Base-by-base conservation (phyloP, 1,139 yeast genomes). In the Suhomyces chickasaworum region DNA sequence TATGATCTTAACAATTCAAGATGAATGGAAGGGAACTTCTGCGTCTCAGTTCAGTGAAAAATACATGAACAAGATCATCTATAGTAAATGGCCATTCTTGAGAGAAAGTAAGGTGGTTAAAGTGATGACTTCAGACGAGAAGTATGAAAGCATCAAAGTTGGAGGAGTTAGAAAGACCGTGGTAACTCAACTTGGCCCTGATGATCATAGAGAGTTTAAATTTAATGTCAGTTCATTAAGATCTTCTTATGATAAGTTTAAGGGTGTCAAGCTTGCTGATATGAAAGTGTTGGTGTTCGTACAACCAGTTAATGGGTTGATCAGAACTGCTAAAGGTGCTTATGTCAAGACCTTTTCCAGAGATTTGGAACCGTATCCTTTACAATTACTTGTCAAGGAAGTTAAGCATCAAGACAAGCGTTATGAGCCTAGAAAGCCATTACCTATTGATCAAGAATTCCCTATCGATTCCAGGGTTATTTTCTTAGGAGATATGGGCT, bases 81-180 rank as follows among this genome's bases (percentile, higher is more conserved):
- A 84, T 61, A 80, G 88, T 15, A 83, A 84, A 55, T 93, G 96
- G 95, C 99, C 99, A 22, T 89, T 83, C 61, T 72, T 93, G 55
- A 78, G 84, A 53, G 98, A 93, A 65, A 87, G 91, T 18, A 82
- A 80, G 58, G 82, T 93, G 36, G 73, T 83, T 13, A 77, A 80
- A 34, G 80, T 93, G 7, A 66, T 76, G 40, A 93, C 87, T 64
- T 78, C 75, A 8, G 68, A 72, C 33, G 66, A 66, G 54, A 73
- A 72, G 40, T 80, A 79, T 58, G 84, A 77, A 52, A 57, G 66
- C 16, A 60, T 66, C 30, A 73, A 69, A 50, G 63, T 56, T 47
- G 61, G 54, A 4, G 52, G 53, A 37, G 59, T 58, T 4, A 72
- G 73, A 37, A 71, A 69, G 44, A 63, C 74, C n/a, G 60, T 66